A percentile compares a stretch with the other conserved stretches of the same genome.
Conservation (phyloP, 371 early-diverging fungal species). For the Polyrhizophydium stewartii region DNA sequence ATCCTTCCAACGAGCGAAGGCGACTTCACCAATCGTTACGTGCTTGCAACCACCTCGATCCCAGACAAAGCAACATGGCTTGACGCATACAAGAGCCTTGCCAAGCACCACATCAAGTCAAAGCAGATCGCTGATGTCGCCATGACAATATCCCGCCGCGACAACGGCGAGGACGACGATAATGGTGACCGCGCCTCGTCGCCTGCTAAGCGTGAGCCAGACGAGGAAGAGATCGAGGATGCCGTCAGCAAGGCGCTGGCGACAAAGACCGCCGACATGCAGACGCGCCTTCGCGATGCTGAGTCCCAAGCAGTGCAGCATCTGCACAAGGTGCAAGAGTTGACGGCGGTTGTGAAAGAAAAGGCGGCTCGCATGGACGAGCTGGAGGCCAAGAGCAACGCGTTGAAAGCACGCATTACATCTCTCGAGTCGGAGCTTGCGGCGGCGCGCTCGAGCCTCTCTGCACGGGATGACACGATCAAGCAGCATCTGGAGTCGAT, state of each 20-base stretch:
- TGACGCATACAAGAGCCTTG: conserved; percentile 35
- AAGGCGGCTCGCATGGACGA: not conserved
- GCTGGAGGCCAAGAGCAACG: not conserved
- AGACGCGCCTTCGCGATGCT: not conserved
- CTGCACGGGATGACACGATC: not conserved
- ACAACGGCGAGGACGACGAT: conserved; percentile 24
- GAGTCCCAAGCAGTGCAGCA: not conserved
- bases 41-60: conserved; percentile 16
- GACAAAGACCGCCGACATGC: not conserved
- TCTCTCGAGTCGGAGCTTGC: conserved; percentile 4
- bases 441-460: not conserved
- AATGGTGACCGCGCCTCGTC: not conserved
- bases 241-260: not conserved
- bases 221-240: not conserved
- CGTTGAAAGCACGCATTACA: conserved; percentile 1
- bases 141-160: conserved; percentile 4
- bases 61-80: conserved; percentile 39
- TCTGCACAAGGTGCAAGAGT: not conserved
- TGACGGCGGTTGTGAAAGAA: not conserved
- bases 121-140: conserved; percentile 33
- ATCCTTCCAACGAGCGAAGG: conserved; percentile 22
- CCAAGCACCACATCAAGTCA: conserved; percentile 21
- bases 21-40: conserved; percentile 26
- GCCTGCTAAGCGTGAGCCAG: not conserved
- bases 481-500: no score